A percentile compares a stretch with the other conserved stretches of the same genome.
Conservation (phyloP, 1,139 yeast genomes). For the Nakaseomyces sp. region DNA sequence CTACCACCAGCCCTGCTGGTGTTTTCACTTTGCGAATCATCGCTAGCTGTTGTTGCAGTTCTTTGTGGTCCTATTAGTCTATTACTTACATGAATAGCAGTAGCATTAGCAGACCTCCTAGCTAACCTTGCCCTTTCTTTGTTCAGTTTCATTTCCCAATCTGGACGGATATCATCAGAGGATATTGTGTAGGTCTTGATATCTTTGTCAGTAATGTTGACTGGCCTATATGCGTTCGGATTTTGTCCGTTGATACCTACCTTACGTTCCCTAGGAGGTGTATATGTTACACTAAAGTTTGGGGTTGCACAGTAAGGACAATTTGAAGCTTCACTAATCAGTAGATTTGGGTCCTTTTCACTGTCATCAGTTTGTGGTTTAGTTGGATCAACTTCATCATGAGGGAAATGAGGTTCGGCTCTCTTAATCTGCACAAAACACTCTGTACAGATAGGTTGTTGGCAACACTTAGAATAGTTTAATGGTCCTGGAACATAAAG, state of each 20-base stretch:
- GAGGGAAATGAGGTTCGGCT: constrained; percentile 91
- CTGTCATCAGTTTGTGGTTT: constrained; percentile 29
- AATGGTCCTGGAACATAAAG: constrained; percentile 71
- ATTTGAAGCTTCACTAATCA: constrained; percentile 78
- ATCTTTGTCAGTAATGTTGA: not conserved
- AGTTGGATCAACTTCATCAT: constrained; percentile 44
- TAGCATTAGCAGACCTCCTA: constrained; percentile 85
- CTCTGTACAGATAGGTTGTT: constrained; percentile 90
- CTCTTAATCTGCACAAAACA: constrained; percentile 95
- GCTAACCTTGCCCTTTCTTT: constrained; percentile 73
- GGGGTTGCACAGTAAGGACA: constrained; percentile 93
- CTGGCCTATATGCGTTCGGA: constrained; percentile 12
- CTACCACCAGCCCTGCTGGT: constrained; percentile 9
- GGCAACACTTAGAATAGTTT: constrained; percentile 82
- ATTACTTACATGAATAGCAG: constrained; percentile 76
- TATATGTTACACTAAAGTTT: constrained; percentile 76
- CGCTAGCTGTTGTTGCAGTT: constrained; percentile 18
- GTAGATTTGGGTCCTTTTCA: constrained; percentile 44
- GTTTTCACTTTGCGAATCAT: constrained; percentile 13
- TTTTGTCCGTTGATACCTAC: constrained; percentile 41
- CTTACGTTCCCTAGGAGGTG: constrained; percentile 47
- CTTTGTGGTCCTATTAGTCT: constrained; percentile 41
- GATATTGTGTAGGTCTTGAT: constrained; percentile 36
- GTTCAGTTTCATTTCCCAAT: constrained; percentile 72
- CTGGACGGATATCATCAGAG: constrained; percentile 79